Base-by-base conservation (phyloP, 495 filamentous ascomycete species). In the Polyplosphaeria fusca region DNA sequence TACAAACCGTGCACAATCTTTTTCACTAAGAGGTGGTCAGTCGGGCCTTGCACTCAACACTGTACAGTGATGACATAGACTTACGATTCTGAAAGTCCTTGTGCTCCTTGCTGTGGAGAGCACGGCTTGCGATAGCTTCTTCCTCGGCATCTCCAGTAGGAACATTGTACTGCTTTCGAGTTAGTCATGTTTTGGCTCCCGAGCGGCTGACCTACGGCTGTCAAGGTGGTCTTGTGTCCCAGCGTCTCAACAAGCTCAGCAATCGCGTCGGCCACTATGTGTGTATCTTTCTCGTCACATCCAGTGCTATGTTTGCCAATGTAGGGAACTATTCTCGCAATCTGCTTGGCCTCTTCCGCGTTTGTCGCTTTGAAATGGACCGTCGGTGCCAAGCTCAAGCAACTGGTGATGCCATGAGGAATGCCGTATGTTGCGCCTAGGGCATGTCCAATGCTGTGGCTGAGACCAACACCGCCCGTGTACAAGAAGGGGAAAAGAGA, bases 401-500 rank as follows among this genome's bases (percentile, higher is more conserved):
- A 68, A 16, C 61, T 65, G 1, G 65, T 68, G 26, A 61, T 64
- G n/a, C 65, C 65, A 25, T 68, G 65, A 1, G 62, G 65, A 22
- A 68, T 65, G 4, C 47, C 20, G 35, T 68, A 68, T 14, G 65
- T 64, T 32, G 52, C 49, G 11, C 65, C 65, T 28, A 68, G 57
- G 13, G 65, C 62, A 24, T 68, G 58, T 40, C 65, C 65, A 27
- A 68, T 64, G 50, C 56, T 61, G 45, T 68, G 65, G 26, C 62
- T 65, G 2, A 65, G 48, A 27, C 61, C 65, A 14, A 67, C 57
- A 18, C 61, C 65, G 26, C 59, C 59, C 18, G 59, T 62, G 30
- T 62, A 62, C 12, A 62, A 41, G 47, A 62, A 62, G 7, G 59
- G 59, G 24, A 62, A 62, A 1, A 62, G 52, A 1, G 59, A 62